phyloP scores from a whole-genome alignment of 495 filamentous ascomycete species.

The Achaetomiella virescens region DNA sequence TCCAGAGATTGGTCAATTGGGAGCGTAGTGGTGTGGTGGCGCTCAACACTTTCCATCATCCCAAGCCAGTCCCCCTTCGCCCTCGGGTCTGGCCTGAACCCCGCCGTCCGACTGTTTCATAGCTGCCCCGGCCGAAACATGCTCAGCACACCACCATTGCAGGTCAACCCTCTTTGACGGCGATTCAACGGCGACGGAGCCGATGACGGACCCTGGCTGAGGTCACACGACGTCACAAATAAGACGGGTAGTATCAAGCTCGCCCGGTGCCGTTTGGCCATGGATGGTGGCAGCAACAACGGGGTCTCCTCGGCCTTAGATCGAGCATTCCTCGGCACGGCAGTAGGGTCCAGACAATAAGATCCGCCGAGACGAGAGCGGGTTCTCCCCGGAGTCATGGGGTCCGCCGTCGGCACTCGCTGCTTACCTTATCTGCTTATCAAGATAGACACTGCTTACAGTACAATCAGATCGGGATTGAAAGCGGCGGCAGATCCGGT shows the following conservation, averaged over 20 bases:
- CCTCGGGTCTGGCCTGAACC: not conserved
- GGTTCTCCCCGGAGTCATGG: no score
- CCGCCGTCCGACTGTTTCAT: not conserved
- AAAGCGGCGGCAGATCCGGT: no score
- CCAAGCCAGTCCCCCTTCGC: not conserved
- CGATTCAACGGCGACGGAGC: no score
- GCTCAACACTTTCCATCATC: not conserved
- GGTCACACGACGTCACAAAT: constrained; percentile 17
- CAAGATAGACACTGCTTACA: no score
- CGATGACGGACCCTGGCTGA: not conserved
- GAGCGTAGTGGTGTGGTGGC: constrained; percentile 6
- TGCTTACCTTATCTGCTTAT: no score
- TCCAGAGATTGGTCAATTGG: constrained; percentile 5
- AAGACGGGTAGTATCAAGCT: constrained; percentile 10
- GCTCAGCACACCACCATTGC: not conserved
- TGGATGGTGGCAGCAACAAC: not conserved
- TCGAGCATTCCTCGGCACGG: not conserved
- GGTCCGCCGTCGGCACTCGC: no score
- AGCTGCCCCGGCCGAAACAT: constrained; percentile 3
- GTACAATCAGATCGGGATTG: no score
- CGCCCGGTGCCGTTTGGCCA: constrained; percentile 3
- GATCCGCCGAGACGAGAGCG: no score
- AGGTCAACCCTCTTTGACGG: not conserved
- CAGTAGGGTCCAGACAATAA: no score
- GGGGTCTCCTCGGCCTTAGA: not conserved